These are phyloP conservation scores for Exophiala aquamarina DNA, from an alignment of 2,329 filamentous ascomycete genomes.

Conservation along the genomic window DNA sequence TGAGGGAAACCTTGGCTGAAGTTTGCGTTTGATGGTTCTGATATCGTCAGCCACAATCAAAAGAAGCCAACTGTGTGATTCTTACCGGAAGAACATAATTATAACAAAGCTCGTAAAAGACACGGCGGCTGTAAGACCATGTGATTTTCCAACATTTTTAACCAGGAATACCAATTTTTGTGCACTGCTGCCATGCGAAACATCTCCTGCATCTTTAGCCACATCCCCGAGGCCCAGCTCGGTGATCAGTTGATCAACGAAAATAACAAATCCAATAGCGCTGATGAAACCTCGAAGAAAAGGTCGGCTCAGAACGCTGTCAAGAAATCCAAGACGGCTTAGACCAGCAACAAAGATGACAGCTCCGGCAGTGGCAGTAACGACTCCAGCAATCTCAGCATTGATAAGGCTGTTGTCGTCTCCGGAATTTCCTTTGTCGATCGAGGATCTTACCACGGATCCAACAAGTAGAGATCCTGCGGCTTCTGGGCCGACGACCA, in stretches of 20 bases:
- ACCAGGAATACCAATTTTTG: conserved; percentile 82
- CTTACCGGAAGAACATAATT: conserved; percentile 86
- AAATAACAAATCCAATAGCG: conserved; percentile 93
- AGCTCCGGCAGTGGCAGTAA: conserved; percentile 81
- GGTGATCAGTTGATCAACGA: conserved; percentile 90
- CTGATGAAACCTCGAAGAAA: conserved; percentile 96
- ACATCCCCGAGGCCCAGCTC: conserved; percentile 74
- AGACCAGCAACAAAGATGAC: conserved; percentile 87
- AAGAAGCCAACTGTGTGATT: conserved; percentile 5
- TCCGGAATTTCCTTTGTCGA: conserved; percentile 64
- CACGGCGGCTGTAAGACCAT: conserved; percentile 73
- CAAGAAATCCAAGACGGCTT: conserved; percentile 83
- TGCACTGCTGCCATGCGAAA: conserved; percentile 80
- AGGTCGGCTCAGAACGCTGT: conserved; percentile 88
- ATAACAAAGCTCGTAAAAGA: conserved; percentile 77
- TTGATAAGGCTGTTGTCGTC: conserved; percentile 71
- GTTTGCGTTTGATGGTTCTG: conserved; percentile 75
- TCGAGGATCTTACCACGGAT: conserved; percentile 75
- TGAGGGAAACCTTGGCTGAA: conserved; percentile 75
- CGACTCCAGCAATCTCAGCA: conserved; percentile 81
- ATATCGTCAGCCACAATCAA: conserved; percentile 4
- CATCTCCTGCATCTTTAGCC: conserved; percentile 58
- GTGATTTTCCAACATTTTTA: conserved; percentile 63
- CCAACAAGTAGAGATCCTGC: conserved; percentile 89
- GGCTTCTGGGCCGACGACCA: conserved; percentile 93